Evolutionary conservation across 164 flowering plant species (phyloP), one percentile per base, ranked within the genome.

Genomic region (Vitis amurensis): DNA sequence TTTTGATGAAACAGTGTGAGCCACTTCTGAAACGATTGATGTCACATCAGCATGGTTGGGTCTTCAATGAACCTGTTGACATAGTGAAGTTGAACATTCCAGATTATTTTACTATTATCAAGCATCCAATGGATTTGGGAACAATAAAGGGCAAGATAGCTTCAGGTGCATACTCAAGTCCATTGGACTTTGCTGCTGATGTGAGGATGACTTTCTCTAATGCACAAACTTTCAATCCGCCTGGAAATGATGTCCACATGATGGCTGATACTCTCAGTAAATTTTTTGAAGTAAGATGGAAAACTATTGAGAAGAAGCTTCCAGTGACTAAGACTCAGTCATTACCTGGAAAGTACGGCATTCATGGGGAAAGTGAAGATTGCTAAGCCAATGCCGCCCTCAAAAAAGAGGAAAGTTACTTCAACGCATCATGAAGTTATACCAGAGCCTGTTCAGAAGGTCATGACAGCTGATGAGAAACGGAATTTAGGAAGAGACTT

Each of bases 171-270:
- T 93, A 91, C 68, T 73, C 81, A 7, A 81, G 74, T 64, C 91
- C 97, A 0, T 56, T 72, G 73, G 93, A 73, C 10, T 93, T 89
- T 83, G 71, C 67, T 68, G 88, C 78, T 30, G 98, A 93, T 81
- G 97, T 93, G 78, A 85, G 91, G 80, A 91, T 88, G 65, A 88
- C 98, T 8, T 91, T 93, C 72, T 77, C 81, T 10, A 93, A 93
- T 84, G 93, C 97, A 37, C 83, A 79, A 91, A 86, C 89, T 19
- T 93, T 89, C 64, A 93, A 93, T 64, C 92, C 98, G 6, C 80
- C 83, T 55, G 88, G 87, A 62, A 88, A 85, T 84, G 93, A 87
- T 70, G 86, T 86, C 31, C 88, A 93, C 71, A 1, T 64, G 44
- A 89, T 91, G 93, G 97, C 97, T 62, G 84, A 84, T 59, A 75